Conservation (phyloP, 1,284 basidiomycete genomes). For the Ustilago loliicola region DNA sequence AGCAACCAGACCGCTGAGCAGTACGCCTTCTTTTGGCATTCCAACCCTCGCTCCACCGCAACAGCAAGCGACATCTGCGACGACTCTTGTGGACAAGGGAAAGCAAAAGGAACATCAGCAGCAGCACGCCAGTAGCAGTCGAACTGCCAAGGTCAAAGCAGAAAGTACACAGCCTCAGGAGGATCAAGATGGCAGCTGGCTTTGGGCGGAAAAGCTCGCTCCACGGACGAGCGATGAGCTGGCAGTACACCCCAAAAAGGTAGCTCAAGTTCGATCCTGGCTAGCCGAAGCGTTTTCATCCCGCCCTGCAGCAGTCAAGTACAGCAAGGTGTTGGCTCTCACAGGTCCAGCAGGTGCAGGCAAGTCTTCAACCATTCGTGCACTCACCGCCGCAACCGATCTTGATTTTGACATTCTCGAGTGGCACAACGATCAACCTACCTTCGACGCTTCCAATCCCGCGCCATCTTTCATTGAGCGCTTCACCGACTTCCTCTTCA, state of each 20-base stretch:
- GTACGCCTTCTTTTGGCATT: conserved; percentile 38
- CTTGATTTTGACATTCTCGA: conserved; percentile 86
- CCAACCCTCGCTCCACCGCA: conserved; percentile 7
- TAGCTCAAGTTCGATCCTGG: conserved; percentile 88
- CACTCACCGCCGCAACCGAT: conserved; percentile 77
- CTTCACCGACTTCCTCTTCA: conserved; percentile 59
- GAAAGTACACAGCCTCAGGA: neutral
- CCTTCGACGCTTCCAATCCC: conserved; percentile 14
- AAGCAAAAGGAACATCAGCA: conserved; percentile 24
- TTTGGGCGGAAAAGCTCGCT: conserved; percentile 41
- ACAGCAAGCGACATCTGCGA: neutral
- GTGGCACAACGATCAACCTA: conserved; percentile 77
- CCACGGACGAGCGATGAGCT: conserved; percentile 74
- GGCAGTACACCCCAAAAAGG: conserved; percentile 88
- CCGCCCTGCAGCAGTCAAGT: conserved; percentile 79
- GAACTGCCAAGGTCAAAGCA: neutral
- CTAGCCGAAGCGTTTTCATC: conserved; percentile 81
- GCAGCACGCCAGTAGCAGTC: neutral
- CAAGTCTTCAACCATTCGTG: conserved; percentile 86
- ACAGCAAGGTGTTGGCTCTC: conserved; percentile 82
- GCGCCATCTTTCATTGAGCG: conserved; percentile 45
- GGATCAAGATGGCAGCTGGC: neutral
- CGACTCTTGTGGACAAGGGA: conserved; percentile 21
- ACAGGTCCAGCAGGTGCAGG: conserved; percentile 91
- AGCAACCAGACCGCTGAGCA: conserved; percentile 16